Percentiles rank a stretch among this genome's conserved stretches.
These are phyloP conservation scores for Penicillium diatomitis DNA, from an alignment of 495 filamentous ascomycete species.

Conservation along the genomic window DNA sequence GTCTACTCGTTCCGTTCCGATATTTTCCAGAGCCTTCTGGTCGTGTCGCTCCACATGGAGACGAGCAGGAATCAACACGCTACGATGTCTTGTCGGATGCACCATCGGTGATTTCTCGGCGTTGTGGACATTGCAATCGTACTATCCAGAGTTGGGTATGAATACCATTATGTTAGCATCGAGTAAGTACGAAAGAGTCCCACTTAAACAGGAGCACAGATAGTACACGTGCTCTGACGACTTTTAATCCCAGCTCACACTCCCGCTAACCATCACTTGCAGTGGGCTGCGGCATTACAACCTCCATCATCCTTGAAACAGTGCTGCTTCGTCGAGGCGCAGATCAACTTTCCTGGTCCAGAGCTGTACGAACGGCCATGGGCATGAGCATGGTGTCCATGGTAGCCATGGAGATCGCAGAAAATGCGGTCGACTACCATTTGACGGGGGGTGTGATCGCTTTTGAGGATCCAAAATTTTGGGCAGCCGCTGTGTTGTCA, in stretches of 20 bases:
- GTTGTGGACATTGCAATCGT: slow-evolving; percentile 28
- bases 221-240: too few species aligned
- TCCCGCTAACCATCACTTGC: not conserved
- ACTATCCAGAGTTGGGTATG: slow-evolving; percentile 28
- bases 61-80: slow-evolving; percentile 34
- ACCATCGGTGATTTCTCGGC: slow-evolving; percentile 36
- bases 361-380: slow-evolving; percentile 31
- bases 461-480: slow-evolving; percentile 24
- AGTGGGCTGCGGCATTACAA: slow-evolving; percentile 37
- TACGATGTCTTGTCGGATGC: slow-evolving; percentile 35
- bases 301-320: slow-evolving; percentile 37
- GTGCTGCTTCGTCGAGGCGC: slow-evolving; percentile 28
- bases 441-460: slow-evolving; percentile 33
- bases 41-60: slow-evolving; percentile 24
- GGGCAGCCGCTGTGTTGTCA: slow-evolving; percentile 26
- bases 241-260: too few species aligned
- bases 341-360: slow-evolving; percentile 30
- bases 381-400: slow-evolving; percentile 43
- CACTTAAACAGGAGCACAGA: too few species aligned
- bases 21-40: slow-evolving; percentile 18
- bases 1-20: not conserved
- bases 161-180: slow-evolving; percentile 30
- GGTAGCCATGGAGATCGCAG: slow-evolving; percentile 38
- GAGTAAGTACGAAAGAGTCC: slow-evolving; percentile 12
- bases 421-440: slow-evolving; percentile 39